Evolutionary conservation across 2,329 filamentous ascomycete genomes (phyloP).

Genomic region (Exophiala phaeomuriformis): DNA sequence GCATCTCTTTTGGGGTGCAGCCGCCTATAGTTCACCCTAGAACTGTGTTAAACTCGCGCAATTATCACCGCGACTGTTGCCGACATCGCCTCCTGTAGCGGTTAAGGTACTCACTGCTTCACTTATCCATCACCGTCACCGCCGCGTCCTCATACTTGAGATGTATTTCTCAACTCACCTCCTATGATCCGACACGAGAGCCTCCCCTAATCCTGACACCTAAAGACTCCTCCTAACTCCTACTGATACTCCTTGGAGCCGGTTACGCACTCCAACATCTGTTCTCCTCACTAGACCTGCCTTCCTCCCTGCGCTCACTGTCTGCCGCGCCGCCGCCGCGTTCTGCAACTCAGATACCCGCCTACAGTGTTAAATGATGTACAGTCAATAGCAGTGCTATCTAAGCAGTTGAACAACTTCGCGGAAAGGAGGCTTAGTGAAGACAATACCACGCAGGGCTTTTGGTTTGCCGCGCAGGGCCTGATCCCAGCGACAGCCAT

Average conservation of each 20-base stretch:
- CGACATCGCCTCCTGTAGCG: background rate
- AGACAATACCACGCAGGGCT: background rate
- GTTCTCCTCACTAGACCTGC: background rate
- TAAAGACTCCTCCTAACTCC: background rate
- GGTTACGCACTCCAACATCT: background rate
- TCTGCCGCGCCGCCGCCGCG: background rate
- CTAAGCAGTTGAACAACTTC: background rate
- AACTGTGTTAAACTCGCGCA: background rate
- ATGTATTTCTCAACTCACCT: background rate
- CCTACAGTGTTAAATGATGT: background rate
- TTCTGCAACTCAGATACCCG: background rate
- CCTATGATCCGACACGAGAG: background rate
- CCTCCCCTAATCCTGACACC: background rate
- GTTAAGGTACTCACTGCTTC: too few species aligned
- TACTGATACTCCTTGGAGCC: background rate
- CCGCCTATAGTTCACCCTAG: background rate
- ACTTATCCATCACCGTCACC: background rate
- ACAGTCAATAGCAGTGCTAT: background rate
- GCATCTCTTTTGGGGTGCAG: background rate
- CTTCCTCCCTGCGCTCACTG: background rate
- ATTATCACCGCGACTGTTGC: background rate
- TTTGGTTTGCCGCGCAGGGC: background rate
- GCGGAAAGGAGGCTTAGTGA: background rate
- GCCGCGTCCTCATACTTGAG: background rate
- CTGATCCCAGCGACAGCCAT: too few species aligned